Conservation (phyloP, 805 yeast species). For the Nakazawaea siamensis region DNA sequence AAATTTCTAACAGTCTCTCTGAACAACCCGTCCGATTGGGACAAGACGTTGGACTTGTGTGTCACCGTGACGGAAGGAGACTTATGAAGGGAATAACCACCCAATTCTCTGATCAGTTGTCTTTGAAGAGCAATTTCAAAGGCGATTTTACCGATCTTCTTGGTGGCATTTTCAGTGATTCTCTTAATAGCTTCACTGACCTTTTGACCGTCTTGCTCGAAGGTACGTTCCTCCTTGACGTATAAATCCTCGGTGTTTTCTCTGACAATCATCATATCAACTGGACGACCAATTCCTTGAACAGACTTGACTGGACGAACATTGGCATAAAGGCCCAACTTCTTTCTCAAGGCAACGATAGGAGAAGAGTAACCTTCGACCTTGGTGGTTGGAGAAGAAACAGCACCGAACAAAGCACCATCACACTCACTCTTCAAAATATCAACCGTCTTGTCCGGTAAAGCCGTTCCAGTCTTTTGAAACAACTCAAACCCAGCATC, state of each 20-base stretch:
- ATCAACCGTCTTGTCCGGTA: constrained; percentile 87
- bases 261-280: constrained; percentile 96
- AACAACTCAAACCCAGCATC: constrained; percentile 94
- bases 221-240: constrained; percentile 84
- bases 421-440: constrained; percentile 75
- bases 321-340: constrained; percentile 89
- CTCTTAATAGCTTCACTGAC: constrained; percentile 98
- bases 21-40: constrained; percentile 91
- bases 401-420: constrained; percentile 98
- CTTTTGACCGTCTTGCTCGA: constrained; percentile 71
- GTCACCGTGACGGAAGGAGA: constrained; percentile 79
- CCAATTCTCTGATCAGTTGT: constrained; percentile 64
- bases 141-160: constrained; percentile 84
- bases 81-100: constrained; percentile 41
- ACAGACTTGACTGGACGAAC: constrained; percentile 97
- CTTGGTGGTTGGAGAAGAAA: constrained; percentile 87
- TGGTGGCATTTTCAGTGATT: constrained; percentile 82
- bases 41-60: constrained; percentile 92
- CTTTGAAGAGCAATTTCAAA: constrained; percentile 89
- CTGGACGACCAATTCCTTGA: constrained; percentile 76
- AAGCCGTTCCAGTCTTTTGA: constrained; percentile 90
- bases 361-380: constrained; percentile 98
- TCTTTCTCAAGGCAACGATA: constrained; percentile 96
- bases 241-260: constrained; percentile 98
- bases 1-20: constrained; percentile 73